Percentiles rank a stretch among this genome's conserved stretches.
Conservation (phyloP, 306 rosid species). For the Casuarina glauca region DNA sequence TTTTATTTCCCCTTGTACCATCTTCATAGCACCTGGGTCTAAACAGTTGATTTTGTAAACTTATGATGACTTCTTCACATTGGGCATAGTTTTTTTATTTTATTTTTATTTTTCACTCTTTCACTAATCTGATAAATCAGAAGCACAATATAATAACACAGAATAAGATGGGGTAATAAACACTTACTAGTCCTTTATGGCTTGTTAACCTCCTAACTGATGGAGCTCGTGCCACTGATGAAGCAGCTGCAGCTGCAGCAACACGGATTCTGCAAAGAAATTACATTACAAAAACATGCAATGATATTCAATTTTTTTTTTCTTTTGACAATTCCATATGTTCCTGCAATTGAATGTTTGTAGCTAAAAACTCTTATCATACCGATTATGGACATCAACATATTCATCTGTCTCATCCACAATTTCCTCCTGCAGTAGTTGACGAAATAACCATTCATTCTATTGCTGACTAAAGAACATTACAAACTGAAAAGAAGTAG, state of each 20-base stretch:
- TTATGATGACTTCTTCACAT: background rate
- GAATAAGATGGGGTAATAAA: background rate
- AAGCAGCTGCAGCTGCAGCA: constrained; percentile 97
- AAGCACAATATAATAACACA: background rate
- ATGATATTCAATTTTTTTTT: background rate
- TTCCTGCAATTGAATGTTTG: constrained; percentile 8
- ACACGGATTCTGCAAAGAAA: constrained; percentile 81
- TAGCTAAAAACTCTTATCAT: constrained; percentile 6
- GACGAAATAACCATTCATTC: constrained; percentile 18
- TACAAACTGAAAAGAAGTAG: constrained; percentile 13
- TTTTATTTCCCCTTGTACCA: background rate
- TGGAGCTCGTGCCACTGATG: constrained; percentile 85
- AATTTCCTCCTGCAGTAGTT: constrained; percentile 79
- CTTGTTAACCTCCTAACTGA: constrained; percentile 66
- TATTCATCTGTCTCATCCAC: constrained; percentile 97
- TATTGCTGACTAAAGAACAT: background rate
- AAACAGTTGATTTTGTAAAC: background rate
- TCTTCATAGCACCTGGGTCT: constrained; percentile 1
- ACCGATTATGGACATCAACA: constrained; percentile 98
- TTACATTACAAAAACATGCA: constrained; percentile 6
- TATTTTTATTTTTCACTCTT: background rate
- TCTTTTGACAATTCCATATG: constrained; percentile 12
- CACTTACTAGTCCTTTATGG: constrained; percentile 62
- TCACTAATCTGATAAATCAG: background rate
- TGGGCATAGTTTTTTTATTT: background rate